Evolutionary conservation across 441 rosid species (phyloP).

Genomic region (Macaranga tanarius): DNA sequence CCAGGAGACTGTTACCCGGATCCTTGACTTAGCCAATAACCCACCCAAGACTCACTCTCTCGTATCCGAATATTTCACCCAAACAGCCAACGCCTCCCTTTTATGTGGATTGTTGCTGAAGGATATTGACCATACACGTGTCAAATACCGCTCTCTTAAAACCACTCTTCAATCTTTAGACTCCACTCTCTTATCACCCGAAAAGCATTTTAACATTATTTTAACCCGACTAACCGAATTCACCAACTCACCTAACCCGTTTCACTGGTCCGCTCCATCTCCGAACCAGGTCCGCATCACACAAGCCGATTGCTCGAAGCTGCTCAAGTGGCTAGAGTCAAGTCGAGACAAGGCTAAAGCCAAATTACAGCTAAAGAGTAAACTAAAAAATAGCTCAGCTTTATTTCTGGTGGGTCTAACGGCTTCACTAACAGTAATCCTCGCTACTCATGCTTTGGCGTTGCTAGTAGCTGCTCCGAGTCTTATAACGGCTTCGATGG

Average conservation of each 20-base stretch:
- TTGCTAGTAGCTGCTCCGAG: conserved; percentile 59
- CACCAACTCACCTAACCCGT: conserved; percentile 34
- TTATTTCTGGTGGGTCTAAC: conserved; percentile 54
- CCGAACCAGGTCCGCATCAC: conserved; percentile 36
- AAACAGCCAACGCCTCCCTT: conserved; percentile 56
- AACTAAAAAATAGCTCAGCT: conserved; percentile 55
- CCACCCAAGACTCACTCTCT: conserved; percentile 33
- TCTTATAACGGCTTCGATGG: conserved; percentile 36
- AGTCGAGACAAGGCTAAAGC: conserved; percentile 46
- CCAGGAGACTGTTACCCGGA: conserved; percentile 36
- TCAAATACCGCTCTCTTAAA: conserved; percentile 34
- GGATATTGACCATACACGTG: conserved; percentile 48
- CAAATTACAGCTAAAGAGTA: conserved; percentile 37
- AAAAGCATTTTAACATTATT: conserved; percentile 1
- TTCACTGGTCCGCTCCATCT: conserved; percentile 28
- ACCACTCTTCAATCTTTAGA: conserved; percentile 26
- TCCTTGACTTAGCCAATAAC: conserved; percentile 34
- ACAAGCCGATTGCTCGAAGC: conserved; percentile 38
- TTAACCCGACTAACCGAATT: conserved; percentile 32
- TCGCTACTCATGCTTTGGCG: conserved; percentile 69
- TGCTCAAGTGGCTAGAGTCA: conserved; percentile 54
- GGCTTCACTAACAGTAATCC: conserved; percentile 50
- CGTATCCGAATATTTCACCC: conserved; percentile 48
- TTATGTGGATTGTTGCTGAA: conserved; percentile 51
- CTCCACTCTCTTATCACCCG: background rate